These are phyloP conservation scores for Suhomyces sp. DNA, from an alignment of 805 yeast genomes.

Conservation along the genomic window DNA sequence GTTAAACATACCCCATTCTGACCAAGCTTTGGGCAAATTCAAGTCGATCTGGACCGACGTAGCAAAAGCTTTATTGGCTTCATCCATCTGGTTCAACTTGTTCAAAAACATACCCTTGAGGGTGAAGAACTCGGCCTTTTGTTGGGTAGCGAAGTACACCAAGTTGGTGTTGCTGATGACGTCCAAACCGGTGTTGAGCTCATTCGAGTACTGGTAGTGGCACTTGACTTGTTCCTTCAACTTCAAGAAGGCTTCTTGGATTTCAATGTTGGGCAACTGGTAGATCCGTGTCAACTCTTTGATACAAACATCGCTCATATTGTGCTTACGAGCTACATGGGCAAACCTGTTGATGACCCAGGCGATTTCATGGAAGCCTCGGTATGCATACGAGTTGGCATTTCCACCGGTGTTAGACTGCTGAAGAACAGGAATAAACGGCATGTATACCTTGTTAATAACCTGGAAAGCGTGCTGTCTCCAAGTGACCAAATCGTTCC, in stretches of 20 bases:
- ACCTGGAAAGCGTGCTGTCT: slow-evolving; percentile 97
- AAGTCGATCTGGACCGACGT: slow-evolving; percentile 96
- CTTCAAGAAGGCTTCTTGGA: slow-evolving; percentile 95
- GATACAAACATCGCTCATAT: slow-evolving; percentile 95
- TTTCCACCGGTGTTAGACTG: slow-evolving; percentile 62
- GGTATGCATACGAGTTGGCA: slow-evolving; percentile 88
- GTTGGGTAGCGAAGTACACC: slow-evolving; percentile 95
- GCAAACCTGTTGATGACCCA: slow-evolving; percentile 99
- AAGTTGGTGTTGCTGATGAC: slow-evolving; percentile 94
- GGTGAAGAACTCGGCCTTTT: slow-evolving; percentile 96
- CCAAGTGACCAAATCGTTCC: slow-evolving; percentile 99
- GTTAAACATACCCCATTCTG: slow-evolving; percentile 97
- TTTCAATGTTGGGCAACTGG: slow-evolving; percentile 94
- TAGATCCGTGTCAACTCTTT: slow-evolving; percentile 90
- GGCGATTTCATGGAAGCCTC: slow-evolving; percentile 98
- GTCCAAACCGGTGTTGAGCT: slow-evolving; percentile 90
- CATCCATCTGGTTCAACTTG: slow-evolving; percentile 84
- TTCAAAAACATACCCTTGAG: slow-evolving; percentile 97
- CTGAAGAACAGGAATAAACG: slow-evolving; percentile 82
- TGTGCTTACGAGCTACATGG: slow-evolving; percentile 95
- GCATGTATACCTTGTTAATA: slow-evolving; percentile 90
- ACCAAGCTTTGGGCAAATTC: slow-evolving; percentile 97
- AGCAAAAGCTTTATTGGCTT: slow-evolving; percentile 96
- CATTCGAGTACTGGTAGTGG: slow-evolving; percentile 88
- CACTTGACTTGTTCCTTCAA: slow-evolving; percentile 97